Conservation (phyloP, 495 filamentous ascomycete genomes). For the Bryoglossum gracile region DNA sequence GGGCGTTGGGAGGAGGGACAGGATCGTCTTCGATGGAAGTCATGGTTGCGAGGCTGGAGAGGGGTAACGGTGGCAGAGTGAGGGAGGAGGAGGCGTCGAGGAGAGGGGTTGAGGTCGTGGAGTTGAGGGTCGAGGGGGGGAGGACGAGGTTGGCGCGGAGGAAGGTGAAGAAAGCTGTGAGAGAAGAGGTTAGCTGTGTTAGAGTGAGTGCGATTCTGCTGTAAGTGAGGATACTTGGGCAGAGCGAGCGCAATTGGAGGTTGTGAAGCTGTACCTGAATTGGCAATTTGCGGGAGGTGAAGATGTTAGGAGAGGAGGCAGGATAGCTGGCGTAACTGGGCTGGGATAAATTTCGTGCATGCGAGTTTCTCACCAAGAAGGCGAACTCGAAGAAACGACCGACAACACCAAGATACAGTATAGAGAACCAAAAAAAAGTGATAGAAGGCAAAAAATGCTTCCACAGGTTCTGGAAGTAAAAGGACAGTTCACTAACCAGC, state of each 20-base stretch:
- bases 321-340: no score
- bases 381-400: no score
- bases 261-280: background rate
- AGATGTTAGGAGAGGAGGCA: background rate
- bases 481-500: conserved; percentile 21
- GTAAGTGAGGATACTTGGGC: background rate
- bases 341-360: no score
- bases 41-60: conserved; percentile 35
- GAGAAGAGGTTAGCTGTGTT: conserved; percentile 1
- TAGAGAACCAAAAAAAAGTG: background rate
- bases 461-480: conserved; percentile 13
- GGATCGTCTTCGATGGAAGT: conserved; percentile 21
- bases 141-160: conserved; percentile 49
- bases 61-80: conserved; percentile 28
- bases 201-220: no score
- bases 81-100: conserved; percentile 24
- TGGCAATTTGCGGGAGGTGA: background rate
- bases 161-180: conserved; percentile 48
- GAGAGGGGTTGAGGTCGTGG: conserved; percentile 23
- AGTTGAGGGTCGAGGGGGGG: conserved; percentile 28
- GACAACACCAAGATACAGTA: no score
- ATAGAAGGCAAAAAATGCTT: background rate
- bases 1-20: conserved; percentile 31
- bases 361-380: no score
- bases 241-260: background rate